Base-by-base conservation (phyloP, 495 filamentous ascomycete species). In the Massariosphaeria phaeospora region DNA sequence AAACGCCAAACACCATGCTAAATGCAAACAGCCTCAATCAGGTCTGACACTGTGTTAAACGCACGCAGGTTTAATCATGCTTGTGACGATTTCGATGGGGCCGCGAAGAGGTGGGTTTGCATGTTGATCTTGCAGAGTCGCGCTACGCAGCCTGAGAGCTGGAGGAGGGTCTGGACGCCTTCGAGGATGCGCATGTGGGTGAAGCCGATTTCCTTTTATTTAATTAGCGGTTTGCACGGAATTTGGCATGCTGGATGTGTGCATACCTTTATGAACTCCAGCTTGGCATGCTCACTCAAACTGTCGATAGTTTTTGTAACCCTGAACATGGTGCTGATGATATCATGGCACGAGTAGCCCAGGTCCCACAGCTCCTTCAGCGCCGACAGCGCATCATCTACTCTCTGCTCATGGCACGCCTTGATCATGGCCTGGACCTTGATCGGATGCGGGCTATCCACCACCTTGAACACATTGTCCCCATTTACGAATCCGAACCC, bases 381-480 rank as follows among this genome's bases (percentile, higher is more conserved):
- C 7, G 78, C 82, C 53, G 95, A 89, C 53, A 99, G 71, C 3
- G 94, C 93, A 25, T 79, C 76, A 66, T 96, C 93, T 3, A 97
- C 77, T 55, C 90, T 88, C 11, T 86, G 84, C 69, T 97, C 90
- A 73, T 89, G 86, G 69, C 93, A 96, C 15, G 90, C 86, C 75
- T 96, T 97, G 64, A 99, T 80, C 86, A 99, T 95, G 10, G 88
- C 89, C 75, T 99, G 93, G 31, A 99, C 88, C 69, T 96, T 96
- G 66, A 99, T 88, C 9, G 93, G 93, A 72, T 99, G 93, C 26
- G 93, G 93, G 42, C 84, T 87, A 71, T 99, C 93, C 20, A 99
- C 93, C 0, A 99, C 94, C 57, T 88, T 90, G 74, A 99, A 99
- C 1, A 99, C 93, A 68, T 97, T 97, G 67, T 99, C 94, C 9